Evolutionary conservation across 257 asterid genomes (phyloP).

Genomic region (Fraxinus americana): DNA sequence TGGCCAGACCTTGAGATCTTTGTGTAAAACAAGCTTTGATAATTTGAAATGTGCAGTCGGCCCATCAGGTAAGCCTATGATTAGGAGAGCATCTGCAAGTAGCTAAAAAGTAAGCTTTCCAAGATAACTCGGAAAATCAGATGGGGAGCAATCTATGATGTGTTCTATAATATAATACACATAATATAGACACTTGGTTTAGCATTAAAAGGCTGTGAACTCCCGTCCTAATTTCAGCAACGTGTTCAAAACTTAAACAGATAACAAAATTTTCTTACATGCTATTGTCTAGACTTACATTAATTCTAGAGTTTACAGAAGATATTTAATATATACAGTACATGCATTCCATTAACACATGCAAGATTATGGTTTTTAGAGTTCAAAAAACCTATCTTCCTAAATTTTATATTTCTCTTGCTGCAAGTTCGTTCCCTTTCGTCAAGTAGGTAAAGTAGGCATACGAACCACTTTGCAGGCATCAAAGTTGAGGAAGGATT

Average conservation of each 20-base stretch:
- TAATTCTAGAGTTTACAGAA: neutral
- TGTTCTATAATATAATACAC: neutral
- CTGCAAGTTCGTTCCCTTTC: no score
- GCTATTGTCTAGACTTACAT: neutral
- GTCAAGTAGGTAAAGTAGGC: no score
- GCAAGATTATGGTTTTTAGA: neutral
- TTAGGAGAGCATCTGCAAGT: slow-evolving; percentile 75
- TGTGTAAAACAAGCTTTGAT: slow-evolving; percentile 72
- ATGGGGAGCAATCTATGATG: neutral
- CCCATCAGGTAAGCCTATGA: slow-evolving; percentile 84
- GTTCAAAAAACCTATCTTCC: neutral
- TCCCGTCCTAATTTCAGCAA: neutral
- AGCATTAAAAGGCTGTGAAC: neutral
- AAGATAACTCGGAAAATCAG: neutral
- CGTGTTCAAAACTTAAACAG: neutral
- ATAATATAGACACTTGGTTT: neutral
- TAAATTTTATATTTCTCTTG: neutral
- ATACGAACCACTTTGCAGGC: no score
- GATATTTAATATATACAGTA: neutral
- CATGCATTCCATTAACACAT: neutral
- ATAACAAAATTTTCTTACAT: neutral
- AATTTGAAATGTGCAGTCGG: slow-evolving; percentile 98
- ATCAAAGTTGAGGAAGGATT: no score
- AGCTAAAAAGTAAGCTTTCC: slow-evolving; percentile 3
- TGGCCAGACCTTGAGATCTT: slow-evolving; percentile 74